phyloP scores from a whole-genome alignment of 441 rosid species.

The Mallotus japonicus region DNA sequence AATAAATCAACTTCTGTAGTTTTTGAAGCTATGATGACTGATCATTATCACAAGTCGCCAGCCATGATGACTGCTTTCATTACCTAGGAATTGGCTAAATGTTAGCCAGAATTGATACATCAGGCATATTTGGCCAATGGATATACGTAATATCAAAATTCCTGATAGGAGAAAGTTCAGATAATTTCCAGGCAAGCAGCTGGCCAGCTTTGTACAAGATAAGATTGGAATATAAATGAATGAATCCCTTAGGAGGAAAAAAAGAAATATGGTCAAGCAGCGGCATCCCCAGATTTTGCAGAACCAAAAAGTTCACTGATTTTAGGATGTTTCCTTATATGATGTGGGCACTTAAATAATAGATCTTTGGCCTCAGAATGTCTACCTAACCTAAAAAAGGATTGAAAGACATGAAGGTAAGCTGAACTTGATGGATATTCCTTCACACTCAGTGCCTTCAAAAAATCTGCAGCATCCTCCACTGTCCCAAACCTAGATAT shows the following conservation, averaged over 20 bases:
- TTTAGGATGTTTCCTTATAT: slow-evolving; percentile 57
- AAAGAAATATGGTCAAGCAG: slow-evolving; percentile 3
- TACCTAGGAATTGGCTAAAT: not conserved
- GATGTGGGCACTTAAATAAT: slow-evolving; percentile 69
- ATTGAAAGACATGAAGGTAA: slow-evolving; percentile 45
- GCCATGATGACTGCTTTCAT: not conserved
- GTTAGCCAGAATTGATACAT: not conserved
- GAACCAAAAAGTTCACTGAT: slow-evolving; percentile 61
- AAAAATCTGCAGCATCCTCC: slow-evolving; percentile 62
- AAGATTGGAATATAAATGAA: not conserved
- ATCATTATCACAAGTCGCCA: no score
- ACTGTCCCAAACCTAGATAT: slow-evolving; percentile 73
- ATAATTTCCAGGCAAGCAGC: not conserved
- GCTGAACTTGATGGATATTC: slow-evolving; percentile 58
- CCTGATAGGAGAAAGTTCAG: not conserved
- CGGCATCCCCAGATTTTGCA: slow-evolving; percentile 21
- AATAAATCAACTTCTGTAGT: not conserved
- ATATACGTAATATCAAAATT: not conserved
- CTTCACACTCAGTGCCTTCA: slow-evolving; percentile 58
- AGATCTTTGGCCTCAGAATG: slow-evolving; percentile 74
- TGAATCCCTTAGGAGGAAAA: not conserved
- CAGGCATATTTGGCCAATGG: not conserved
- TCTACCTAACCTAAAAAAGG: slow-evolving; percentile 73
- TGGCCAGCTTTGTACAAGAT: no score
- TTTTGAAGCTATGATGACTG: not conserved